Base-by-base conservation (phyloP, 495 filamentous ascomycete species). In the Podospora sp. region DNA sequence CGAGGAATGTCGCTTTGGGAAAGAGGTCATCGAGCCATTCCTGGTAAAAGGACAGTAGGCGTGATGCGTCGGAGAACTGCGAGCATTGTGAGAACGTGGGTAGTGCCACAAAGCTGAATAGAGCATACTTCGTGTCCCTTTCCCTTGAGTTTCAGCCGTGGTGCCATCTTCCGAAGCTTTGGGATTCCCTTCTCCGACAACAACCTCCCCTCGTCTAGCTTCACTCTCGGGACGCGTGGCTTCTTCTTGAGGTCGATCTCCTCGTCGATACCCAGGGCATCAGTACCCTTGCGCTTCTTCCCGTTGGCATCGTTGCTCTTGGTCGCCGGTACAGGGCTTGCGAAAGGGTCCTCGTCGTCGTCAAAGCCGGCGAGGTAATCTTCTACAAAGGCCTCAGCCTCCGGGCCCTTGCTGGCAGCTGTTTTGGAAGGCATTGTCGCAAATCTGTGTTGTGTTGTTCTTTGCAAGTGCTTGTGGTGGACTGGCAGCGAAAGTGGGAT, bases 11-110 rank as follows among this genome's bases (percentile, higher is more conserved):
- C 0, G 94, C 95, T 69, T 94, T 92, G 52, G 95, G 96, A 71
- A 92, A 99, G 25, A 99, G 83, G 66, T 97, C 92, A 75, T 99
- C 95, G 6, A 98, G 91, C 95, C 95, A 99, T 69, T 96, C 79
- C 75, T 98, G 95, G 75, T 98, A 99, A 73, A 93, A 90, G 51
- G 90, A 90, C 65, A 99, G 85, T 12, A 99, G 84, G 58, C 89
- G 88, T 1, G 90, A 84, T 1, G 92, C 84, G 75, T 99, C 95
- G 29, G 88, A 89, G 76, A 93, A 99, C 92, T 97, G 65, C 0
- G 27, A 21, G 25, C 27, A 49, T 57, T 1, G 26, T 16, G 22
- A 55, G 25, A 21, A n/a, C 14, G 18, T 21, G 22, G 1, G 18
- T 26, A 55, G 16, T 22, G 7, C 14, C 14, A 29, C 20, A 7